Conservation (phyloP, 2,329 filamentous ascomycete species). For the Chrysosporium keratinophilum region DNA sequence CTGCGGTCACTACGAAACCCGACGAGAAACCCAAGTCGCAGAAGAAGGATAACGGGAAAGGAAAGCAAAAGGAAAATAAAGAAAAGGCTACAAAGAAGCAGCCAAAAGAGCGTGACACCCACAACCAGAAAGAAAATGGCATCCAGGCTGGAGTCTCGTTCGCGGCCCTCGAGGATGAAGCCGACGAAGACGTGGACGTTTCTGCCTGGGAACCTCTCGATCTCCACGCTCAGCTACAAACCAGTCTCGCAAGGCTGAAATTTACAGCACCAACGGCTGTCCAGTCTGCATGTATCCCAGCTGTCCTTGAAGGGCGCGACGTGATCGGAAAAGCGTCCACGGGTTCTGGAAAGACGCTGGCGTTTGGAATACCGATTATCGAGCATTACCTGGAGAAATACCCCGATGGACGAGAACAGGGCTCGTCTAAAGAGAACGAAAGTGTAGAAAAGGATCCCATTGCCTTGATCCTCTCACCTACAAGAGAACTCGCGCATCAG, state of each 20-base stretch:
- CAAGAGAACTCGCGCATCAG: constrained; percentile 87
- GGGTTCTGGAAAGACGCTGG: constrained; percentile 91
- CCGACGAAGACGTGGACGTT: constrained; percentile 54
- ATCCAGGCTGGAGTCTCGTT: constrained; percentile 30
- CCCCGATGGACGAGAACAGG: constrained; percentile 25
- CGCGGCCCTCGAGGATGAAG: constrained; percentile 29
- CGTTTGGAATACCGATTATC: constrained; percentile 86
- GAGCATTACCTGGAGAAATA: constrained; percentile 61
- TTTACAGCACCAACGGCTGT: constrained; percentile 76
- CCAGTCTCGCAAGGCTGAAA: constrained; percentile 65
- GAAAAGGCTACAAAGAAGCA: constrained; percentile 25
- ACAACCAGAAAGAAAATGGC: constrained; percentile 7
- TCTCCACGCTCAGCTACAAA: constrained; percentile 60
- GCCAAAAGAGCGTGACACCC: constrained; percentile 13
- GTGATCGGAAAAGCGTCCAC: constrained; percentile 94
- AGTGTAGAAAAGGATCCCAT: constrained; percentile 43
- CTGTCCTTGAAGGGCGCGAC: constrained; percentile 72
- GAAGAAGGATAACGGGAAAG: constrained; percentile 20
- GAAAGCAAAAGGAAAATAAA: constrained; percentile 23
- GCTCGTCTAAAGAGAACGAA: constrained; percentile 32
- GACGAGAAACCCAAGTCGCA: neutral
- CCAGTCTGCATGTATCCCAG: constrained; percentile 67
- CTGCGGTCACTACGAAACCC: neutral
- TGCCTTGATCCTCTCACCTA: constrained; percentile 79
- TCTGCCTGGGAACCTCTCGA: constrained; percentile 68